Evolutionary conservation across 305 asterid genomes (phyloP).

Genomic region (Fraxinus ornus): DNA sequence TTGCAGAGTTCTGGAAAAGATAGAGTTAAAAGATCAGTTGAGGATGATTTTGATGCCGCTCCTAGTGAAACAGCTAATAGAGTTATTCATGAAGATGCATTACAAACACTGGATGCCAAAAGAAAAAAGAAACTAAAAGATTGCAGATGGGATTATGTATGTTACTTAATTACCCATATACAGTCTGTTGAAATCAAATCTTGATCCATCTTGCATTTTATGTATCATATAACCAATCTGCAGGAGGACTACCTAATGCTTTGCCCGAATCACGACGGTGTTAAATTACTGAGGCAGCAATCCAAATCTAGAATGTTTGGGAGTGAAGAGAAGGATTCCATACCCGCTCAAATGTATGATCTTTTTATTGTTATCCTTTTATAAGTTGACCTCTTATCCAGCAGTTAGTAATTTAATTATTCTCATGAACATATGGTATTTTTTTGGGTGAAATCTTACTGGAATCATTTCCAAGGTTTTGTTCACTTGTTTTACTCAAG

Average conservation of each 20-base stretch:
- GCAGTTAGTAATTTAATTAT: neutral
- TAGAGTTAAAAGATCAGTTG: constrained; percentile 14
- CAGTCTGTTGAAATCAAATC: constrained; percentile 17
- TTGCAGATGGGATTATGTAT: constrained; percentile 90
- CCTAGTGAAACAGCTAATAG: neutral
- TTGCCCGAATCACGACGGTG: constrained; percentile 70
- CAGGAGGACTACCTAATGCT: constrained; percentile 74
- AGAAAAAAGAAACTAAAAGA: constrained; percentile 32
- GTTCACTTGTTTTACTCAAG: constrained; percentile 1
- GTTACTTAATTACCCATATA: constrained; percentile 27
- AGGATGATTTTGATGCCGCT: neutral
- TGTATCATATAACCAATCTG: constrained; percentile 1
- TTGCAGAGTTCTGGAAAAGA: constrained; percentile 17
- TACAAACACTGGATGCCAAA: constrained; percentile 20
- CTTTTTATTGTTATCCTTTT: constrained; percentile 1
- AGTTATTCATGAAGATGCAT: neutral
- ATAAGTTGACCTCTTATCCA: neutral
- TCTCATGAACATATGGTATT: neutral
- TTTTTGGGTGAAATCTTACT: neutral
- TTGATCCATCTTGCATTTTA: neutral
- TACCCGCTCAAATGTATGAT: constrained; percentile 42
- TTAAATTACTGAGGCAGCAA: constrained; percentile 67
- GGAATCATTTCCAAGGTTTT: neutral
- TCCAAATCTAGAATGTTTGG: constrained; percentile 39
- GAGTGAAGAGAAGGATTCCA: constrained; percentile 30